phyloP scores from a whole-genome alignment of 2,329 filamentous ascomycete genomes.

The Diaporthe australafricana region DNA sequence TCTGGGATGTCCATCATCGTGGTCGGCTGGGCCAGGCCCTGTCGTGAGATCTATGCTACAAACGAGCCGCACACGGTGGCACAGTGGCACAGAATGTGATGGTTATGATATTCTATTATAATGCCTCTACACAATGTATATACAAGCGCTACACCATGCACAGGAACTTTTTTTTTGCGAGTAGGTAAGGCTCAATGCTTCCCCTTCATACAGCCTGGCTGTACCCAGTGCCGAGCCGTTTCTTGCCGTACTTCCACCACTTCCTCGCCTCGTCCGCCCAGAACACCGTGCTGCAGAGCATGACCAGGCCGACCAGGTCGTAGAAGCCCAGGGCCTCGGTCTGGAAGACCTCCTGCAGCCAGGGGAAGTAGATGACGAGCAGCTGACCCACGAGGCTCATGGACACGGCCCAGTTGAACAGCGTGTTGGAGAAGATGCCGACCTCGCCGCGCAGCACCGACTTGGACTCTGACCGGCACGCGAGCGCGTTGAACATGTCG shows the following conservation, averaged over 20 bases:
- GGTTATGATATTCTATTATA: constrained; percentile 16
- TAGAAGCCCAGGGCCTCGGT: constrained; percentile 83
- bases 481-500: constrained; percentile 99
- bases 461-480: constrained; percentile 91
- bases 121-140: constrained; percentile 32
- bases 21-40: not conserved
- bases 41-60: not conserved
- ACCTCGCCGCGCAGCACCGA: constrained; percentile 89
- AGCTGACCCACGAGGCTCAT: constrained; percentile 87
- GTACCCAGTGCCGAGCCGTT: constrained; percentile 70
- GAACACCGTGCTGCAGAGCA: constrained; percentile 89
- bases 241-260: constrained; percentile 73
- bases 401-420: constrained; percentile 96
- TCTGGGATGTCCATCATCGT: no score
- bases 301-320: constrained; percentile 79
- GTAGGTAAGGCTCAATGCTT: not conserved
- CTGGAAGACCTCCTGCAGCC: constrained; percentile 94
- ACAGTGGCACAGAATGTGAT: not conserved
- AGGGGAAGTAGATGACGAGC: constrained; percentile 93
- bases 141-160: constrained; percentile 26
- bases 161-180: not conserved
- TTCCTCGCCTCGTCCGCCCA: constrained; percentile 95
- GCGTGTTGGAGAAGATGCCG: constrained; percentile 83
- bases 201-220: constrained; percentile 69
- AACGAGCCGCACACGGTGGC: no score